Evolutionary conservation across 768 basidiomycete species (phyloP).

Genomic region (Collybia sp.): DNA sequence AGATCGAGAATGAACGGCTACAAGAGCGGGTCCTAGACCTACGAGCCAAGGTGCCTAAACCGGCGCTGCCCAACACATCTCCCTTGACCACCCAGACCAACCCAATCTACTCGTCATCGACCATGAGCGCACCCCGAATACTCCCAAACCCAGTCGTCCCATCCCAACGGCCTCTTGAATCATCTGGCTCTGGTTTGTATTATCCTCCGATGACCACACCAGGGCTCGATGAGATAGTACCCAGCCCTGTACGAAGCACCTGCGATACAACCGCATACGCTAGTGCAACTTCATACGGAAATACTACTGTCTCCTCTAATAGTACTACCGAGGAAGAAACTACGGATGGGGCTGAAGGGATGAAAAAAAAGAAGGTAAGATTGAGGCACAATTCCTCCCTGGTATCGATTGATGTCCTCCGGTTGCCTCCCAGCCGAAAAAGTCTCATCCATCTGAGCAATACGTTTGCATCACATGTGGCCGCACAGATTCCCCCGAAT

Average conservation of each 20-base stretch:
- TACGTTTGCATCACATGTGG: conserved; percentile 93
- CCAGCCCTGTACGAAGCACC: not conserved
- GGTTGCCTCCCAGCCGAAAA: conserved; percentile 33
- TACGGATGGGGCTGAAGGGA: conserved; percentile 43
- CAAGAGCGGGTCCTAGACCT: conserved; percentile 52
- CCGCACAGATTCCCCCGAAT: conserved; percentile 94
- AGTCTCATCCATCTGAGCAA: conserved; percentile 50
- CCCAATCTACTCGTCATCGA: not conserved
- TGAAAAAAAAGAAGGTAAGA: conserved; percentile 62
- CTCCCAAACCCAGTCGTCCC: conserved; percentile 4
- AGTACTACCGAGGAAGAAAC: conserved; percentile 32
- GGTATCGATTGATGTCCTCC: conserved; percentile 1
- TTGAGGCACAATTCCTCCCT: not conserved
- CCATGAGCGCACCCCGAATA: conserved; percentile 6
- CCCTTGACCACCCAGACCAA: conserved; percentile 16
- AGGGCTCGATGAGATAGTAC: not conserved
- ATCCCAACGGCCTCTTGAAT: conserved; percentile 3
- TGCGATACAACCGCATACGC: not conserved
- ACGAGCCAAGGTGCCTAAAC: conserved; percentile 21
- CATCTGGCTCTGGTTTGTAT: not conserved
- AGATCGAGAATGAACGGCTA: conserved; percentile 81
- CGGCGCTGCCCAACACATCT: conserved; percentile 12
- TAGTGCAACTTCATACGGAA: not conserved
- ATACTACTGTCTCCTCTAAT: not conserved
- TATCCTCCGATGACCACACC: not conserved